Percentiles rank a stretch among this genome's conserved stretches.
Evolutionary conservation across 305 asterid species (phyloP).

Genomic region (Solanum hybrid): DNA sequence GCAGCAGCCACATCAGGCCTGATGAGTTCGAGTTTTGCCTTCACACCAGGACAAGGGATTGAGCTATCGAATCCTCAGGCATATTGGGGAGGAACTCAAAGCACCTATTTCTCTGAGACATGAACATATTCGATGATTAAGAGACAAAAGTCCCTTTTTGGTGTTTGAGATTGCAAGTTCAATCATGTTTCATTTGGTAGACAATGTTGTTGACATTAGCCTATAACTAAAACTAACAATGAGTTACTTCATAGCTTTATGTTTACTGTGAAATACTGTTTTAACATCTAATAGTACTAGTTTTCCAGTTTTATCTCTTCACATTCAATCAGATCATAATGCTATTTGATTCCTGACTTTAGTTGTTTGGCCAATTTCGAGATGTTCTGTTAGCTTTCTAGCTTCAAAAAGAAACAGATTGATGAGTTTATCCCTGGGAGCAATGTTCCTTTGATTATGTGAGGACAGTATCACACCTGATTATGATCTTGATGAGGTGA

Average conservation of each 20-base stretch:
- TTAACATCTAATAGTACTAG: background rate
- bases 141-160: slow-evolving; percentile 10
- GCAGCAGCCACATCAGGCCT: slow-evolving; percentile 59
- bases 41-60: slow-evolving; percentile 95
- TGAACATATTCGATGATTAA: slow-evolving; percentile 81
- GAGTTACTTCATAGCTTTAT: background rate
- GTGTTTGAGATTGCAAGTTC: background rate
- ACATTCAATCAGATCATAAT: background rate
- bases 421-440: background rate
- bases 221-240: background rate
- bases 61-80: slow-evolving; percentile 90
- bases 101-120: slow-evolving; percentile 81
- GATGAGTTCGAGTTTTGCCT: slow-evolving; percentile 79
- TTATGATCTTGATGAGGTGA: background rate
- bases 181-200: background rate
- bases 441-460: background rate
- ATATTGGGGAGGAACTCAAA: slow-evolving; percentile 55
- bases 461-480: background rate
- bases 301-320: background rate
- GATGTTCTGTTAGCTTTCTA: background rate
- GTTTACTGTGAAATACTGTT: background rate
- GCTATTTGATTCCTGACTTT: background rate
- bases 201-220: background rate
- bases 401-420: background rate
- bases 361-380: background rate